These are phyloP conservation scores for Megacollybia marginata DNA, from an alignment of 768 basidiomycete species.

Conservation along the genomic window DNA sequence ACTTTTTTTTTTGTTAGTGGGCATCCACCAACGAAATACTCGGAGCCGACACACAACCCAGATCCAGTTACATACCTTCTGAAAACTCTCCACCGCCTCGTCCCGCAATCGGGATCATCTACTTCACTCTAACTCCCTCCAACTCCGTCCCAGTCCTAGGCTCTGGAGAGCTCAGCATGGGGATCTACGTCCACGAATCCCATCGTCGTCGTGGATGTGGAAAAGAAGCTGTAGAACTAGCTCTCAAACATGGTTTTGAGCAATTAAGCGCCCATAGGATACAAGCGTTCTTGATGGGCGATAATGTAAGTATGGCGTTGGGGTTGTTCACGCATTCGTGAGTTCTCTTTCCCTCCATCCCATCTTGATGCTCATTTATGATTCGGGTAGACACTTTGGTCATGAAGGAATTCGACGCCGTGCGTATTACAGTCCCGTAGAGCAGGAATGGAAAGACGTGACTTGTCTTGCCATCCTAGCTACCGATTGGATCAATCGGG, in stretches of 20 bases:
- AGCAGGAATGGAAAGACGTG: constrained; percentile 47
- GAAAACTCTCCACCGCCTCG: background rate
- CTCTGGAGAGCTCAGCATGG: constrained; percentile 45
- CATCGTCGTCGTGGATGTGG: constrained; percentile 37
- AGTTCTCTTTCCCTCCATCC: constrained; percentile 8
- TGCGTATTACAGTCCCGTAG: constrained; percentile 38
- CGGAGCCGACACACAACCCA: background rate
- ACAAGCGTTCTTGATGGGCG: constrained; percentile 43
- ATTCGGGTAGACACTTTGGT: constrained; percentile 40
- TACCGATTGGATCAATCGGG: constrained; percentile 47
- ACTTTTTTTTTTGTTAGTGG: too few relatives aligned
- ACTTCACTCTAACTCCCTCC: constrained; percentile 24
- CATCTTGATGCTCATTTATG: background rate
- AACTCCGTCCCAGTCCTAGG: constrained; percentile 15
- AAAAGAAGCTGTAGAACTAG: constrained; percentile 34
- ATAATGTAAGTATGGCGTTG: constrained; percentile 28
- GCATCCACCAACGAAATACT: background rate
- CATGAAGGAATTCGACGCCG: constrained; percentile 60
- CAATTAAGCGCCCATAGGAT: constrained; percentile 40
- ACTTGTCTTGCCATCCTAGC: constrained; percentile 55
- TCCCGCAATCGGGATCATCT: constrained; percentile 32
- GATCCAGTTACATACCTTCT: background rate
- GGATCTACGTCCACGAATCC: constrained; percentile 36
- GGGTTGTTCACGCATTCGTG: constrained; percentile 41
- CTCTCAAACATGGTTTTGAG: constrained; percentile 41